These are phyloP conservation scores for Nicotiana attenuata DNA, from an alignment of 257 asterid genomes.

Conservation along the genomic window DNA sequence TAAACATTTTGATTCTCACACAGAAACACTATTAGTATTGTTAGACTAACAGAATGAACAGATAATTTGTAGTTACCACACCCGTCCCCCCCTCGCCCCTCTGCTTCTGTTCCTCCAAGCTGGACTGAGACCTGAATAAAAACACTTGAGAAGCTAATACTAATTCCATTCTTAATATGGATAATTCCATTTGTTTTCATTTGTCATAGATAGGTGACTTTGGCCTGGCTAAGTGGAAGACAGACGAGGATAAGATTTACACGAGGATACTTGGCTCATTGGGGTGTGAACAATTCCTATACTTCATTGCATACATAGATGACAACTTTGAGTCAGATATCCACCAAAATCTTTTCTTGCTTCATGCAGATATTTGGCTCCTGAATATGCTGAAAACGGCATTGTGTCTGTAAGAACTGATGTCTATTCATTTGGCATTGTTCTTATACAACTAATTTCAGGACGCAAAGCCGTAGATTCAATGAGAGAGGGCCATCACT, in stretches of 20 bases:
- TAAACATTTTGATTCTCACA: not conserved
- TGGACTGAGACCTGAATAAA: slow-evolving; percentile 1
- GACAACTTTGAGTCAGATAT: not conserved
- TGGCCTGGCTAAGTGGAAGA: slow-evolving; percentile 83
- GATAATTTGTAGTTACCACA: not conserved
- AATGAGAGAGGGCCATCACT: slow-evolving; percentile 38
- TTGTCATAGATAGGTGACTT: slow-evolving; percentile 63
- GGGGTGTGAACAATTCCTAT: slow-evolving; percentile 43
- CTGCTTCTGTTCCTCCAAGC: not conserved
- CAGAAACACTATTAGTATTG: not conserved
- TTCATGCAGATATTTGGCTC: slow-evolving; percentile 67
- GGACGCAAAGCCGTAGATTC: slow-evolving; percentile 64
- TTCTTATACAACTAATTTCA: slow-evolving; percentile 66
- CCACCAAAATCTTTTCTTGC: slow-evolving; percentile 9
- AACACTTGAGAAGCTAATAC: not conserved
- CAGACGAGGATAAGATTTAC: slow-evolving; percentile 33
- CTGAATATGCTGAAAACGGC: slow-evolving; percentile 72
- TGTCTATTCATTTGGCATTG: slow-evolving; percentile 62
- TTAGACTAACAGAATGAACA: not conserved
- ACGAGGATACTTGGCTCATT: slow-evolving; percentile 66
- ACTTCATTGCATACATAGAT: not conserved
- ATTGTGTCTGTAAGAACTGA: slow-evolving; percentile 69
- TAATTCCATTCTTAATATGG: not conserved
- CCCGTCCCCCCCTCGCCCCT: not conserved
- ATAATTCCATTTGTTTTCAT: slow-evolving; percentile 7